These are phyloP conservation scores for Solanum aculeatissimum DNA, from an alignment of 305 asterid genomes.

Conservation along the genomic window DNA sequence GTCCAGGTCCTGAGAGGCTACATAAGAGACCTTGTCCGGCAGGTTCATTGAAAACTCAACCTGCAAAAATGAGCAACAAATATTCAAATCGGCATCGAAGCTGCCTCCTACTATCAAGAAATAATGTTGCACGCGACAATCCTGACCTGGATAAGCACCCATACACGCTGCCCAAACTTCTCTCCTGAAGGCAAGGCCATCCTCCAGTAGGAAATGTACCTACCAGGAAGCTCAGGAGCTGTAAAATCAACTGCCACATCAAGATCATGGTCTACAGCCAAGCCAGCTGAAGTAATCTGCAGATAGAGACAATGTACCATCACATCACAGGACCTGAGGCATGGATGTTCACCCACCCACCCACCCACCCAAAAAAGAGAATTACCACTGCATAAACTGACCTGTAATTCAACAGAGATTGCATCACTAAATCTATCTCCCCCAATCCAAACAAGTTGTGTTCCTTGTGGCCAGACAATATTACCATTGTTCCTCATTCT, in stretches of 20 bases:
- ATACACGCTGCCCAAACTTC: constrained; percentile 89
- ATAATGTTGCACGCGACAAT: not conserved
- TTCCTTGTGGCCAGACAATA: constrained; percentile 55
- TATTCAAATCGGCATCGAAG: not conserved
- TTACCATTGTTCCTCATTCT: constrained; percentile 84
- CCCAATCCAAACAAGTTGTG: constrained; percentile 80
- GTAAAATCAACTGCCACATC: constrained; percentile 70
- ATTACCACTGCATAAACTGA: not conserved
- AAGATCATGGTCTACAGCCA: constrained; percentile 48
- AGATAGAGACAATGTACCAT: not conserved
- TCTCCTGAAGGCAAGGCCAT: constrained; percentile 81
- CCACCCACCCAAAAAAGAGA: not conserved
- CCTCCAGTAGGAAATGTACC: constrained; percentile 81
- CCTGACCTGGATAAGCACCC: constrained; percentile 86
- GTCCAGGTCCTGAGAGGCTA: constrained; percentile 40
- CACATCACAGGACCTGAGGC: not conserved
- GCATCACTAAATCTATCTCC: constrained; percentile 60
- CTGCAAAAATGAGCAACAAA: constrained; percentile 11
- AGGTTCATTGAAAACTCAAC: constrained; percentile 40
- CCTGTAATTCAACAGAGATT: constrained; percentile 50
- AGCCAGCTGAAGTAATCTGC: constrained; percentile 51
- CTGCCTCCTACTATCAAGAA: not conserved
- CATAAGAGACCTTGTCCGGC: constrained; percentile 14
- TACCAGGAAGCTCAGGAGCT: constrained; percentile 74
- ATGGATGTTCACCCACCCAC: too few relatives aligned